phyloP scores from a whole-genome alignment of 2,329 filamentous ascomycete genomes.

The Escovopsis sp. region DNA sequence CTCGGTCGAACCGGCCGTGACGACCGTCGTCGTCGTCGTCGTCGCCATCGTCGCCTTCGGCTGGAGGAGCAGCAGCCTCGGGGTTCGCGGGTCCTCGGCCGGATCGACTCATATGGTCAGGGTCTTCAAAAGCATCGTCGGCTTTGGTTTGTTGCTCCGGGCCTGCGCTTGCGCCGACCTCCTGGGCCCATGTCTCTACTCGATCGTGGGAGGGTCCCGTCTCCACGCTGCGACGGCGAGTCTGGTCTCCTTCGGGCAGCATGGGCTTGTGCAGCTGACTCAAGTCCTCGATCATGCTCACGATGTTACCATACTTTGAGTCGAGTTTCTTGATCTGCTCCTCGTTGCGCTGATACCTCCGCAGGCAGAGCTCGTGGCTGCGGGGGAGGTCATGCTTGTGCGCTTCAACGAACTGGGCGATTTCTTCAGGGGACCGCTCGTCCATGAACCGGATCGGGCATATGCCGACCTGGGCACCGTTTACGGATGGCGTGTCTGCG shows the following conservation, averaged over 20 bases:
- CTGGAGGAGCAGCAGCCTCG: slow-evolving; percentile 7
- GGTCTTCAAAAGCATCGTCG: slow-evolving; percentile 28
- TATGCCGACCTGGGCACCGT: slow-evolving; percentile 42
- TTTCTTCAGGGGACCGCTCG: slow-evolving; percentile 83
- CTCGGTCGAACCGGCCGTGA: slow-evolving; percentile 65
- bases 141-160: slow-evolving; percentile 20
- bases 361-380: slow-evolving; percentile 85
- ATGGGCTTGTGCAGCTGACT: slow-evolving; percentile 79
- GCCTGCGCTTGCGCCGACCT: slow-evolving; percentile 38
- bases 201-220: slow-evolving; percentile 48
- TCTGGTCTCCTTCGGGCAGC: slow-evolving; percentile 47
- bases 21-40: slow-evolving; percentile 41
- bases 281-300: slow-evolving; percentile 86
- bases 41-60: slow-evolving; percentile 28
- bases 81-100: slow-evolving; percentile 11
- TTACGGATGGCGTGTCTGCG: slow-evolving; percentile 41
- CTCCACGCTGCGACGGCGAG: slow-evolving; percentile 25
- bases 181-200: slow-evolving; percentile 76
- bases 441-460: slow-evolving; percentile 90
- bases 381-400: slow-evolving; percentile 91
- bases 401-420: slow-evolving; percentile 84
- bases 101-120: slow-evolving; percentile 46
- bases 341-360: slow-evolving; percentile 77
- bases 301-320: slow-evolving; percentile 83
- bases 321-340: slow-evolving; percentile 77